phyloP scores from a whole-genome alignment of 2,329 filamentous ascomycete genomes.

The Colletotrichum musicola region DNA sequence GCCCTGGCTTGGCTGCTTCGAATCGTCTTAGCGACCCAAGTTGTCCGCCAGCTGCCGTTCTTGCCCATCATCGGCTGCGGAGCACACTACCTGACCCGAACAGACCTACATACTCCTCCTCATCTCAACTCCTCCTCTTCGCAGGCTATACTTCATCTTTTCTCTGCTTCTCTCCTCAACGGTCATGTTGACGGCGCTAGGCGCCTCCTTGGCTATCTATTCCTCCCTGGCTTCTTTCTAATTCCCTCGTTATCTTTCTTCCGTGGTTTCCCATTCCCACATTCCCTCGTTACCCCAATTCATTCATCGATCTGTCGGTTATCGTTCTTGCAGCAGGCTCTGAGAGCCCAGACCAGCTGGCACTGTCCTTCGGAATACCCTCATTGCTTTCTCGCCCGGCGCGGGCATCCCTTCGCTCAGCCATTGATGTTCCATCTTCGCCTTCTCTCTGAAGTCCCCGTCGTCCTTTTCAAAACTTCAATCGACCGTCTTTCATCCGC shows the following conservation, averaged over 20 bases:
- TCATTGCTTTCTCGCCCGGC: too few species aligned
- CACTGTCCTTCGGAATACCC: too few species aligned
- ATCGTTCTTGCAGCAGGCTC: neutral
- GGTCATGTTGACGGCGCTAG: conserved; percentile 33
- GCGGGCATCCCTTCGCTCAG: too few species aligned
- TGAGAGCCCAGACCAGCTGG: too few species aligned
- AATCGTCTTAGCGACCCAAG: conserved; percentile 11
- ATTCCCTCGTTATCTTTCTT: neutral
- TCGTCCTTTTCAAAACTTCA: too few species aligned
- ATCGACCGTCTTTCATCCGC: too few species aligned
- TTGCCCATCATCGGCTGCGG: neutral
- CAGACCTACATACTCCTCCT: neutral
- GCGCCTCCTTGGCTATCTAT: conserved; percentile 11
- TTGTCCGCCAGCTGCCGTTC: neutral
- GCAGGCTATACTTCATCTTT: neutral
- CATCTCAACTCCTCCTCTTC: neutral
- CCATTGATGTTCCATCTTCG: too few species aligned
- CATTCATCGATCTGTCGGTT: neutral
- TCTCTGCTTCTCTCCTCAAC: conserved; percentile 3
- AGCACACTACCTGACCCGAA: neutral
- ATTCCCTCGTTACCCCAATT: neutral
- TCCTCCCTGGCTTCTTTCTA: conserved; percentile 7
- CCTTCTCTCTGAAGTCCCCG: too few species aligned
- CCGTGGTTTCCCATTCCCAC: neutral
- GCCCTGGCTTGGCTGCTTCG: conserved; percentile 6